Evolutionary conservation across 2,329 filamentous ascomycete genomes (phyloP).

Genomic region (Alternaria angustiovoidea): DNA sequence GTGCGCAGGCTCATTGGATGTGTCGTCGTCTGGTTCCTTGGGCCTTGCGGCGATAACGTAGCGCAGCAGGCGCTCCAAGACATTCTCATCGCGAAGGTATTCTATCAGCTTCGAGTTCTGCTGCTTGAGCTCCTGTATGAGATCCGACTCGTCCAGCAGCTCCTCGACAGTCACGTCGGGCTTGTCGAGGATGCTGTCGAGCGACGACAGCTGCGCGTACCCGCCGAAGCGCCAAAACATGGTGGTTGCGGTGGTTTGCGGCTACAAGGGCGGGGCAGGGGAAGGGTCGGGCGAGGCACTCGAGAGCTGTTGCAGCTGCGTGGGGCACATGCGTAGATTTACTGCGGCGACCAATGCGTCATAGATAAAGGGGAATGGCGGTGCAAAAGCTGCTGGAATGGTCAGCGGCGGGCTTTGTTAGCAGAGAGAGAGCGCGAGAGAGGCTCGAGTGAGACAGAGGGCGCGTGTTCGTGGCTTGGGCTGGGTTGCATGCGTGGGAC

Average conservation of each 20-base stretch:
- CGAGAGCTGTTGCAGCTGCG: slow-evolving; percentile 34
- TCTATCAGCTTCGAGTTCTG: slow-evolving; percentile 98
- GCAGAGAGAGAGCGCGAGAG: slow-evolving; percentile 10
- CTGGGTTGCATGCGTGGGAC: slow-evolving; percentile 26
- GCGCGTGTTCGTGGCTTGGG: slow-evolving; percentile 24
- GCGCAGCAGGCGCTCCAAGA: slow-evolving; percentile 84
- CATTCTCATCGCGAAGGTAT: slow-evolving; percentile 86
- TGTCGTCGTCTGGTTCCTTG: slow-evolving; percentile 47
- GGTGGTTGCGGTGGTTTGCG: slow-evolving; percentile 57
- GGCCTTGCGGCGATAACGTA: slow-evolving; percentile 86
- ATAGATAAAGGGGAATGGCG: slow-evolving; percentile 21
- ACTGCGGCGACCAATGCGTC: slow-evolving; percentile 24
- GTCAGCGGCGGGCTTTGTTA: slow-evolving; percentile 15
- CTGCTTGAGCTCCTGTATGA: slow-evolving; percentile 97
- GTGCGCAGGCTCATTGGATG: slow-evolving; percentile 56
- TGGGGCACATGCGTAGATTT: slow-evolving; percentile 33
- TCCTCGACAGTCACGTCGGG: slow-evolving; percentile 94
- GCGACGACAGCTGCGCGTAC: slow-evolving; percentile 95
- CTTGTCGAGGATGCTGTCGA: slow-evolving; percentile 97
- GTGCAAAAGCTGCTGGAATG: slow-evolving; percentile 19
- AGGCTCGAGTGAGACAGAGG: slow-evolving; percentile 19
- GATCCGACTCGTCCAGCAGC: slow-evolving; percentile 91
- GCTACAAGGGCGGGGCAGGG: slow-evolving; percentile 40
- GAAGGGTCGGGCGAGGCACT: slow-evolving; percentile 35
- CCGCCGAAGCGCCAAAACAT: slow-evolving; percentile 99